Percentiles rank a stretch among this genome's conserved stretches.
phyloP scores from a whole-genome alignment of 768 basidiomycete genomes.

The Mycena amicta region DNA sequence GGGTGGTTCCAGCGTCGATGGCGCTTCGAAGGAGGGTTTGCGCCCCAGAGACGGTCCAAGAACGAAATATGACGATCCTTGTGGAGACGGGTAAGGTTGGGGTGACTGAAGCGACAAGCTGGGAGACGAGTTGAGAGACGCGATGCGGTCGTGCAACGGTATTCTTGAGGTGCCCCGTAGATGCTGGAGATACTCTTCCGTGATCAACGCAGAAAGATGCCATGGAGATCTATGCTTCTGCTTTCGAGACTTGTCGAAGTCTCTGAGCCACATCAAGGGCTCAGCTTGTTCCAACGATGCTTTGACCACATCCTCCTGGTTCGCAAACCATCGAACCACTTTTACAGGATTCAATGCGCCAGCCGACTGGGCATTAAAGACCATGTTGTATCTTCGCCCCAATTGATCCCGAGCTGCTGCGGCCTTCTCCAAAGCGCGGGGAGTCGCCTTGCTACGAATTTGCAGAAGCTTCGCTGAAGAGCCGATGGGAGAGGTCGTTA shows the following conservation, averaged over 20 bases:
- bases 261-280: slow-evolving; percentile 75
- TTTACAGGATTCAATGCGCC: slow-evolving; percentile 47
- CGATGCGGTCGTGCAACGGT: slow-evolving; percentile 5
- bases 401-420: slow-evolving; percentile 67
- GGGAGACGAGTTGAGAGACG: slow-evolving; percentile 23
- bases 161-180: slow-evolving; percentile 7
- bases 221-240: slow-evolving; percentile 47
- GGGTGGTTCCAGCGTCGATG: slow-evolving; percentile 60
- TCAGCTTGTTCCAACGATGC: slow-evolving; percentile 64
- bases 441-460: slow-evolving; percentile 51
- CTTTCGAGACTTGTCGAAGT: slow-evolving; percentile 51
- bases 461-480: slow-evolving; percentile 56
- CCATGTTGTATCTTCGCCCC: slow-evolving; percentile 61
- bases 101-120: slow-evolving; percentile 24
- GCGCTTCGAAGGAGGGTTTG: slow-evolving; percentile 47
- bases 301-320: slow-evolving; percentile 48
- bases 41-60: slow-evolving; percentile 42
- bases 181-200: slow-evolving; percentile 60
- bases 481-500: neutral
- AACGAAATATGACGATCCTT: slow-evolving; percentile 38
- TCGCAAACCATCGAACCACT: slow-evolving; percentile 63
- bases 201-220: slow-evolving; percentile 68
- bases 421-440: slow-evolving; percentile 64
- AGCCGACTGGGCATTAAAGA: slow-evolving; percentile 42
- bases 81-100: slow-evolving; percentile 24